Conservation (phyloP, 768 basidiomycete species). For the Lactarius hengduanensis region DNA sequence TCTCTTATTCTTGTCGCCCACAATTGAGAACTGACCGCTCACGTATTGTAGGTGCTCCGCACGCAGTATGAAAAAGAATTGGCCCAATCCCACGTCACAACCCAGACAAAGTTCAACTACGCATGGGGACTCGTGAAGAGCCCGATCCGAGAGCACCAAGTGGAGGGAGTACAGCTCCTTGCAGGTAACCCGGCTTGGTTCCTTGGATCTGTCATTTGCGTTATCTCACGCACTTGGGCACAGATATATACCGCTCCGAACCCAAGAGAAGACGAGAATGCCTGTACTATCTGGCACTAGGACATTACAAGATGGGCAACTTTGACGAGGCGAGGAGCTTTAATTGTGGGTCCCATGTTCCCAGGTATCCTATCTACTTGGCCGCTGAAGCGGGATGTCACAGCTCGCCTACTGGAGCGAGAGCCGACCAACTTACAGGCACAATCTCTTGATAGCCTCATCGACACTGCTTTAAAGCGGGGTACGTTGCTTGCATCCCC, state of each 20-base stretch:
- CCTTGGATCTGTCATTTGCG: neutral
- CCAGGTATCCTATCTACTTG: neutral
- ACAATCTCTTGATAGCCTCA: slow-evolving; percentile 78
- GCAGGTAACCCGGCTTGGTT: slow-evolving; percentile 57
- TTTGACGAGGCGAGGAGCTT: slow-evolving; percentile 90
- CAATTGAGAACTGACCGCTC: neutral
- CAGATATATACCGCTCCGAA: slow-evolving; percentile 91
- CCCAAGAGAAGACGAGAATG: slow-evolving; percentile 89
- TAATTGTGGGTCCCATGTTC: slow-evolving; percentile 63
- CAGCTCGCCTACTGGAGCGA: slow-evolving; percentile 83
- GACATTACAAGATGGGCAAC: slow-evolving; percentile 95
- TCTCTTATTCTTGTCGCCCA: neutral
- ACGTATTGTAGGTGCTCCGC: slow-evolving; percentile 65
- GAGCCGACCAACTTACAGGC: slow-evolving; percentile 95
- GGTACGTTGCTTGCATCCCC: slow-evolving; percentile 47
- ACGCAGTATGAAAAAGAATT: slow-evolving; percentile 89
- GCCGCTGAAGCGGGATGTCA: slow-evolving; percentile 8
- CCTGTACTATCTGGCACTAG: slow-evolving; percentile 92
- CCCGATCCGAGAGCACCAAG: slow-evolving; percentile 78
- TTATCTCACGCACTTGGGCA: neutral
- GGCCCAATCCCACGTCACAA: slow-evolving; percentile 77
- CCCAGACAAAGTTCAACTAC: slow-evolving; percentile 97
- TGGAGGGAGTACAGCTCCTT: slow-evolving; percentile 85
- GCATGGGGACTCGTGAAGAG: slow-evolving; percentile 97
- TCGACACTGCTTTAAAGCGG: slow-evolving; percentile 80